phyloP scores from a whole-genome alignment of 192 early-diverging fungal species.

The Backusella tarrabulga region DNA sequence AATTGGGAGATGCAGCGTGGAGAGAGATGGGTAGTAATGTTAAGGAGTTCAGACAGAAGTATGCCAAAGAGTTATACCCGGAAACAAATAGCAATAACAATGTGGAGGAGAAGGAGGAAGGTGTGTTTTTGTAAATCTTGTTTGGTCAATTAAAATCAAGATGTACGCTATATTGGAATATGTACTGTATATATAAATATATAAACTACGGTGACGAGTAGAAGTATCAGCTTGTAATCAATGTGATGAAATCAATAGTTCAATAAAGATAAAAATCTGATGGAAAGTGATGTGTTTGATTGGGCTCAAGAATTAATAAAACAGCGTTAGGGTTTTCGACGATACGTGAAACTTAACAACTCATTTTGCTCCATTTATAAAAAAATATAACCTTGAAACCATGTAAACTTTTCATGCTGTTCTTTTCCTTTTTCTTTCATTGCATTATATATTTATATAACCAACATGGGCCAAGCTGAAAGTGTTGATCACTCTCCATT shows the following conservation, averaged over 20 bases:
- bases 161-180: neutral
- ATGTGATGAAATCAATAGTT: too few relatives aligned
- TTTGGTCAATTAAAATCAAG: neutral
- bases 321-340: neutral
- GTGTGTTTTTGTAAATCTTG: slow-evolving; percentile 8
- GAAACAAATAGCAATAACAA: neutral
- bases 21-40: slow-evolving; percentile 31
- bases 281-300: neutral
- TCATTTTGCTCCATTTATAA: neutral
- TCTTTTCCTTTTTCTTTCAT: neutral
- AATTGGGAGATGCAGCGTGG: slow-evolving; percentile 29
- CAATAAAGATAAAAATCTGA: neutral
- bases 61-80: slow-evolving; percentile 1
- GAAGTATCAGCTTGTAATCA: neutral
- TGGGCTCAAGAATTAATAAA: neutral
- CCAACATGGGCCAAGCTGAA: slow-evolving; percentile 6
- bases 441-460: neutral
- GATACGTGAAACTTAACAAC: neutral
- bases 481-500: slow-evolving; percentile 1
- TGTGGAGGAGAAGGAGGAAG: neutral
- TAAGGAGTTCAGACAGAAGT: slow-evolving; percentile 10
- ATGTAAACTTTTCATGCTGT: neutral
- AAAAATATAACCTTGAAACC: neutral
- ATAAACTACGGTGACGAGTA: neutral
- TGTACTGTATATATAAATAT: neutral